Percentiles rank a stretch among this genome's conserved stretches.
Conservation (phyloP, 805 yeast genomes). For the Monosporozyma solicola region DNA sequence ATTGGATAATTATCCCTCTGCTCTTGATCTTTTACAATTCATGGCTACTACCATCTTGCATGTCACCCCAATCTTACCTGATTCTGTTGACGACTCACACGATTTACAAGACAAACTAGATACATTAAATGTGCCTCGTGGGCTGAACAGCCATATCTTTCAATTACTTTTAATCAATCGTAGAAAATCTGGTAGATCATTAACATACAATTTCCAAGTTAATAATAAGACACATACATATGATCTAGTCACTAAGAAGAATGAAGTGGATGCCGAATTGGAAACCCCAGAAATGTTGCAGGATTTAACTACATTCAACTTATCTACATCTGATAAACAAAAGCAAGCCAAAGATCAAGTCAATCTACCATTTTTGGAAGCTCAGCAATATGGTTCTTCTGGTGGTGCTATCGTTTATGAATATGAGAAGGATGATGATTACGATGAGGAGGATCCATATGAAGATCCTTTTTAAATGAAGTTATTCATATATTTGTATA, state of each 20-base stretch:
- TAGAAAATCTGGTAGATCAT: constrained; percentile 77
- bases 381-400: constrained; percentile 56
- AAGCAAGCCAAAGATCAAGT: constrained; percentile 73
- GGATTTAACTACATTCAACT: constrained; percentile 79
- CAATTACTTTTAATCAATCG: constrained; percentile 51
- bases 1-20: constrained; percentile 42
- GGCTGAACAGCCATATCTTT: constrained; percentile 41
- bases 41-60: constrained; percentile 71
- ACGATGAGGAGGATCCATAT: constrained; percentile 95
- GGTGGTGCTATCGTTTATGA: constrained; percentile 97
- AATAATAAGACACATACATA: constrained; percentile 41
- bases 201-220: constrained; percentile 45
- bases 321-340: constrained; percentile 68
- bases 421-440: constrained; percentile 93
- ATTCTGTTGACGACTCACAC: constrained; percentile 36
- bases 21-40: constrained; percentile 46
- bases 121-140: constrained; percentile 41
- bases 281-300: constrained; percentile 51
- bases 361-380: constrained; percentile 83
- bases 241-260: constrained; percentile 22
- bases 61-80: constrained; percentile 37
- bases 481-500: not conserved
- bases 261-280: constrained; percentile 3
- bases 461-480: constrained; percentile 75
- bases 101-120: constrained; percentile 34